These are phyloP conservation scores for Sclerotinia trifoliorum DNA, from an alignment of 2,329 filamentous ascomycete species.

Conservation along the genomic window DNA sequence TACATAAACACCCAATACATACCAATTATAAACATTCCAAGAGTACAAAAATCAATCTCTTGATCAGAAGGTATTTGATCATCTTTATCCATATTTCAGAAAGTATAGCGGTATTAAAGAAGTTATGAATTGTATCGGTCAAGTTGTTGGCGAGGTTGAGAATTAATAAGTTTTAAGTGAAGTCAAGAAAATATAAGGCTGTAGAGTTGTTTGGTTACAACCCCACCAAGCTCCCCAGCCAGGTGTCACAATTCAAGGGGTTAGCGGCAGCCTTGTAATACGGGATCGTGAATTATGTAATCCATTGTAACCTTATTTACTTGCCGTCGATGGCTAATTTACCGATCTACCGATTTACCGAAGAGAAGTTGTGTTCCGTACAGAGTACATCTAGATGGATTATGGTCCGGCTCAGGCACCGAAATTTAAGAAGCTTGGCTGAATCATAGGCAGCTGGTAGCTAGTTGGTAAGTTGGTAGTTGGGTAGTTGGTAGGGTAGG, in stretches of 20 bases:
- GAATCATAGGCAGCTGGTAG: too few species aligned
- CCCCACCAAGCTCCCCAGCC: neutral
- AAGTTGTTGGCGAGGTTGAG: neutral
- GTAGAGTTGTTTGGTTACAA: neutral
- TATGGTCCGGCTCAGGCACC: too few species aligned
- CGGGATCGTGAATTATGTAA: neutral
- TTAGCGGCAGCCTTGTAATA: neutral
- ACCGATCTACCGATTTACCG: neutral
- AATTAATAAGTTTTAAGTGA: neutral
- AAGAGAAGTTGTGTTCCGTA: neutral
- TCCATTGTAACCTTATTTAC: too few species aligned
- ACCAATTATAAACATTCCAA: conserved; percentile 76
- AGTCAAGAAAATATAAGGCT: neutral
- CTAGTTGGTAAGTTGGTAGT: too few species aligned
- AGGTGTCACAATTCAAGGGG: neutral
- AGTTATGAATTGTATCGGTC: neutral
- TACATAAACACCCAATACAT: conserved; percentile 34
- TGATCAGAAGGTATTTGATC: conserved; percentile 38
- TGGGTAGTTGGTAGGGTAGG: too few species aligned
- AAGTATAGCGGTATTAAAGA: neutral
- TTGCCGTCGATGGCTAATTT: too few species aligned
- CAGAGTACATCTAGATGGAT: too few species aligned
- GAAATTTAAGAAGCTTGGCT: too few species aligned
- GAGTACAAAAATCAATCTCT: conserved; percentile 63
- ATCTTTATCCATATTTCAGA: conserved; percentile 24